Evolutionary conservation across 805 yeast genomes (phyloP).

Genomic region (Candida xyloterini): DNA sequence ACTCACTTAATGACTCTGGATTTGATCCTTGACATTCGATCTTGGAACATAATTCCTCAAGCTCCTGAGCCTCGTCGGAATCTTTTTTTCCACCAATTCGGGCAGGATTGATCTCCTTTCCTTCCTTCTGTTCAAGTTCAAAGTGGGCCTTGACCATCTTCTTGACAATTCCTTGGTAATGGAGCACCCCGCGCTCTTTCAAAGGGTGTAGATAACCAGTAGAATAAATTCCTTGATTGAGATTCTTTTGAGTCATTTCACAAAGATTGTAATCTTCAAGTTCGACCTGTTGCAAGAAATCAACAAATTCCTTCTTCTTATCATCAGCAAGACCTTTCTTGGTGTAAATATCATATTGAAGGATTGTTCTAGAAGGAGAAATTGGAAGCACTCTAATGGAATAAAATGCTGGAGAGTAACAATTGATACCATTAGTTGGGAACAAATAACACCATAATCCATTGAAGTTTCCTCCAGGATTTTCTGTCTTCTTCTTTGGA

Average conservation of each 20-base stretch:
- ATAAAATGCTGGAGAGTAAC: conserved; percentile 68
- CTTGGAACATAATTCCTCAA: conserved; percentile 47
- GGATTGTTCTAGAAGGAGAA: conserved; percentile 49
- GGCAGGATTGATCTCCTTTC: conserved; percentile 52
- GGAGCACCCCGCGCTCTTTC: conserved; percentile 57
- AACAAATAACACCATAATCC: conserved; percentile 62
- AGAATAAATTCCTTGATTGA: conserved; percentile 57
- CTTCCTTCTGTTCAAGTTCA: conserved; percentile 42
- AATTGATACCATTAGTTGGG: conserved; percentile 60
- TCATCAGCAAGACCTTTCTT: conserved; percentile 54
- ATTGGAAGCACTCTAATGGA: conserved; percentile 58
- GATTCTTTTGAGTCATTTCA: conserved; percentile 56
- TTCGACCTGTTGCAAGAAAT: conserved; percentile 60
- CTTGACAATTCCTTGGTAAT: conserved; percentile 52
- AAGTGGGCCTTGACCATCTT: conserved; percentile 58
- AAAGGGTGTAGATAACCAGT: conserved; percentile 59
- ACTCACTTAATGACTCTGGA: conserved; percentile 31
- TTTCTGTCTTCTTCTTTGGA: conserved; percentile 33
- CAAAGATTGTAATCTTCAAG: conserved; percentile 60
- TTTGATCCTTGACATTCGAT: conserved; percentile 49
- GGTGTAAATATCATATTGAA: conserved; percentile 60
- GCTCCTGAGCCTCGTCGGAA: conserved; percentile 44
- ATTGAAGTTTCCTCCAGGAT: conserved; percentile 60
- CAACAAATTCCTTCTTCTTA: conserved; percentile 59
- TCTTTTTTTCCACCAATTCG: conserved; percentile 38